phyloP scores from a whole-genome alignment of 345 rosid species.

The Salix purpurea region DNA sequence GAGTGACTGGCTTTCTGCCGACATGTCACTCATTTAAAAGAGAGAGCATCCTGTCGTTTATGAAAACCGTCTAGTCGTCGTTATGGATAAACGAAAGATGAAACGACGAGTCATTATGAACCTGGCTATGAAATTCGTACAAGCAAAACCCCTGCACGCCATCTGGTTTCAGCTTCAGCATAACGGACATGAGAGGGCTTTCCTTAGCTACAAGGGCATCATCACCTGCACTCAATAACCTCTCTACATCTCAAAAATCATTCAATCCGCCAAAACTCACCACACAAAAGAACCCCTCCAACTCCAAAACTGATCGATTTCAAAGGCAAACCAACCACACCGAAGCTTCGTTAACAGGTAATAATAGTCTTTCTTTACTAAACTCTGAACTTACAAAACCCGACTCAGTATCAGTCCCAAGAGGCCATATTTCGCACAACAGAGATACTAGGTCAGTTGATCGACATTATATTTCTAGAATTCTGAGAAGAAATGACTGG shows the following conservation, averaged over 20 bases:
- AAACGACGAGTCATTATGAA: neutral
- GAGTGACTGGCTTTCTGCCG: too few species aligned
- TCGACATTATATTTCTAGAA: slow-evolving; percentile 49
- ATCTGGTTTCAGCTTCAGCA: neutral
- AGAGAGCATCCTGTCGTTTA: neutral
- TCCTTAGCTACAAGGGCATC: slow-evolving; percentile 46
- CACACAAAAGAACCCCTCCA: slow-evolving; percentile 10
- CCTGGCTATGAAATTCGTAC: neutral
- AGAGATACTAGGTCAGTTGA: slow-evolving; percentile 24
- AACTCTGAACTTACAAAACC: neutral
- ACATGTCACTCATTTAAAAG: neutral
- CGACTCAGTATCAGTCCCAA: slow-evolving; percentile 4
- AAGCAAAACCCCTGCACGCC: neutral
- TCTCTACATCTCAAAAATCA: slow-evolving; percentile 2
- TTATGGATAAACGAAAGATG: neutral
- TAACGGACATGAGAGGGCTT: slow-evolving; percentile 50
- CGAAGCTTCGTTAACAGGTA: slow-evolving; percentile 31
- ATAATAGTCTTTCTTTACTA: neutral
- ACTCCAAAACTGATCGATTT: neutral
- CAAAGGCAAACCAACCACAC: neutral
- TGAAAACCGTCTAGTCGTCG: neutral
- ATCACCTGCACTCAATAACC: slow-evolving; percentile 22
- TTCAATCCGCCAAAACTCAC: neutral
- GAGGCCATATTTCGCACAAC: slow-evolving; percentile 12
- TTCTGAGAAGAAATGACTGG: slow-evolving; percentile 70